Evolutionary conservation across 2,329 filamentous ascomycete genomes (phyloP), one percentile per base, ranked within the genome.

Genomic region (Colletotrichum liaoningense): DNA sequence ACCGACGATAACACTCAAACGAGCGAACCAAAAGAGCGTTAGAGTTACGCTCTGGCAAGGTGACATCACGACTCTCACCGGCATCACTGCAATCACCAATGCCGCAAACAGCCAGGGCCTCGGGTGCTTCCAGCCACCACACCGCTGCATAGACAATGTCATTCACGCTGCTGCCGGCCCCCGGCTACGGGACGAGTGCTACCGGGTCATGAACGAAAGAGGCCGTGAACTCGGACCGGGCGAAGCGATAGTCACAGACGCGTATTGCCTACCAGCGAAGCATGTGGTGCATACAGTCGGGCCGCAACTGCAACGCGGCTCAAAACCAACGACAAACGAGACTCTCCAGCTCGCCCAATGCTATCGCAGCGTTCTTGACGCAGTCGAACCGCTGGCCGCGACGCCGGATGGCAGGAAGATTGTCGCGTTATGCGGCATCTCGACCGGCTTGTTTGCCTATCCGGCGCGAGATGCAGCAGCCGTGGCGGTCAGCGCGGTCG

Each of bases 91-190:
- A 8, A 81, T 83, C 63, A 79, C 79, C 12, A 83, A 83, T 60
- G 81, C 81, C 11, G 81, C 81, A 16, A 83, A 82, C 65, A 76
- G 78, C 4, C 77, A 77, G 12, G 76, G 82, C 70, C 77, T 83
- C 2, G 82, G 81, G 0, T 83, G 81, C 73, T 83, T 83, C 68
- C 77, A 79, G 64, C 79, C 81, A 1, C 73, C 66, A 1, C 81
- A 82, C 60, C 77, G 73, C 22, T 83, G 81, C 63, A 83, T 83
- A 63, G 81, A 83, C 73, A 82, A 82, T 62, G 77, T 79, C 1
- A 83, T 83, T 55, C 81, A 83, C 67, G 75, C 78, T 0, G 74
- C 72, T 24, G 80, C 81, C 1, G 81, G 80, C 0, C 81, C 81
- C 3, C 74, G 78, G 14, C 67, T 83, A 5, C 77, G 82, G 26